Base-by-base conservation (phyloP, 768 basidiomycete genomes). In the Leccinum aurantiacum region DNA sequence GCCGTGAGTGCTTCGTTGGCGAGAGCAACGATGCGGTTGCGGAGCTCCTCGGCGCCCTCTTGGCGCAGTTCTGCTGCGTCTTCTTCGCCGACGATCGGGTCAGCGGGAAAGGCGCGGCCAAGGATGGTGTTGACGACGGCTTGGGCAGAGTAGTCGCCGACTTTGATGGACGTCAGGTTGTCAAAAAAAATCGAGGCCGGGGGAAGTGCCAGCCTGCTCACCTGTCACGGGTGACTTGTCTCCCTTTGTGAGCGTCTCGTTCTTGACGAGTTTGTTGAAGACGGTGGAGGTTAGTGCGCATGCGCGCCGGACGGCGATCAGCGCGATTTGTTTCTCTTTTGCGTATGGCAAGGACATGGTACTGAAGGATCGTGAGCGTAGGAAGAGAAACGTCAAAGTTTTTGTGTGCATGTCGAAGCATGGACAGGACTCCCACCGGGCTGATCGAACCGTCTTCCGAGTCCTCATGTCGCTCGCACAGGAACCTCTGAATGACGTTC, bases 161-260 rank as follows among this genome's bases (percentile, higher is more conserved):
- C 95, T 95, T 95, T 1, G 31, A 29, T 31, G 29, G 37, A 47
- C 25, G 41, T 59, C 54, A 59, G 57, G 8, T 33, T 31, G 65
- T 44, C n/a, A 86, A 24, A n/a, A 10, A 31, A 31, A 31, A 25
- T 57, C 1, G 17, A 51, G 8, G 27, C 0, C 10, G 37, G 27
- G 31, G 7, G 17, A 19, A 29, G 8, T 9, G 27, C 27, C 3
- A 10, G 31, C 31, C 31, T 46, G 64, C 79, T 53, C 60, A 90
- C 92, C 88, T 13, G 93, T 95, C 1, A 96, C 93, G 10, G 93
- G 93, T 2, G 89, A 90, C 74, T 95, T 95, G 78, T 99, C 96
- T 27, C 82, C 86, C 72, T 99, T 98, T 52, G 87, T 87, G 41
- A 95, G 78, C 0, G 91, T 94, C 74, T 96, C 96, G 22, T 53